Evolutionary conservation across 768 basidiomycete species (phyloP), one percentile per base, ranked within the genome.

Genomic region (Lactarius indigo): DNA sequence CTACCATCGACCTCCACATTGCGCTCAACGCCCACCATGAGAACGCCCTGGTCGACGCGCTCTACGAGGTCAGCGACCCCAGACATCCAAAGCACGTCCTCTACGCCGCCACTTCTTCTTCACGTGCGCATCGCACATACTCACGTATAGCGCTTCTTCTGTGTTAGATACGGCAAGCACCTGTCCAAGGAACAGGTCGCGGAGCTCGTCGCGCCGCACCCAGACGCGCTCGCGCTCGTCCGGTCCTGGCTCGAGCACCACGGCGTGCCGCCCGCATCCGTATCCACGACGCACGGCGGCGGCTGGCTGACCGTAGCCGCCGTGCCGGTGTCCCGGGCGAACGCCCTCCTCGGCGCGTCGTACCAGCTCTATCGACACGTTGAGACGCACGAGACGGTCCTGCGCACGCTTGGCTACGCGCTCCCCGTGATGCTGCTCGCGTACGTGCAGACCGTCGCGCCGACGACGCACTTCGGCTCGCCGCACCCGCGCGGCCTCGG

Each of bases 151-250:
- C 20, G 4, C 59, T n/a, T n/a, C n/a, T n/a, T n/a, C n/a, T n/a
- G n/a, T n/a, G n/a, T n/a, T n/a, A 85, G 85, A 65, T 87, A 87
- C 69, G 85, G 86, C 15, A 76, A 83, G 67, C 87, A 89, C 73
- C 76, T 89, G 41, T 80, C 83, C 54, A 84, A 85, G 72, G 83
- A 82, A 64, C 83, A 88, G 54, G 81, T 83, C 10, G 83, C 86
- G 31, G 78, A 76, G 12, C 80, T 89, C 30, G 78, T 84, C 59
- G 82, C 83, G 13, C 85, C 87, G 30, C 83, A 82, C 64, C 77
- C 80, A 0, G 80, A 84, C 61, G 80, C 86, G 1, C 75, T 81
- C n/a, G 77, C 77, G 8, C 76, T 81, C 26, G 82, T 88, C 44
- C 77, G 82, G 57, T 76, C 78, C 9, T 90, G 87, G 87, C 81